Evolutionary conservation across 2,329 filamentous ascomycete genomes (phyloP), one percentile per base, ranked within the genome.

Genomic region (Fusarium incarnatum): DNA sequence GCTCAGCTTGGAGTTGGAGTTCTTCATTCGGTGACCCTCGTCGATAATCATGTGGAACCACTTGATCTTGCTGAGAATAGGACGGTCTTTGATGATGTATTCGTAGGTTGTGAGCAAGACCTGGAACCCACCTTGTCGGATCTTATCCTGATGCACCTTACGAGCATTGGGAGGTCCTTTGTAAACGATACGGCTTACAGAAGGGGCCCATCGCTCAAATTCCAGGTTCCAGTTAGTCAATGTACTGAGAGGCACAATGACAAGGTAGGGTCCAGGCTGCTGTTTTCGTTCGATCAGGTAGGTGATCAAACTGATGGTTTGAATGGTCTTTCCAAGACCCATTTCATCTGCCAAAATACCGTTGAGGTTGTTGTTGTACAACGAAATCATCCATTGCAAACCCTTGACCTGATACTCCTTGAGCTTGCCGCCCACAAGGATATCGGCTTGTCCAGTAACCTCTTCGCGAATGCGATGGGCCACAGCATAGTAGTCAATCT

Each of bases 21-120:
- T 99, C 88, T 99, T 99, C 96, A 99, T 99, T 79, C 96, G 94
- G 81, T 99, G 96, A 83, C 96, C 96, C 85, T 99, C 96, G 76
- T 99, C 96, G 72, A 99, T 96, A 75, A 99, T 98, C 96, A 99
- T 98, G 83, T 99, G 96, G 76, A 98, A 92, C 96, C 96, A 99
- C 83, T 98, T 98, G 83, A 99, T 95, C 86, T 98, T 98, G 85
- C 93, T 97, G 15, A 99, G 84, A 73, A 99, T 87, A 0, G 95
- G 95, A 37, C 96, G 90, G 77, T 99, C 96, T 83, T 98, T 99
- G 88, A 99, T 99, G 82, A 99, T 97, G 83, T 98, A 99, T 80
- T 99, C 96, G 83, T 99, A 99, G 0, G 96, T 99, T 3, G 96
- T 99, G 62, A 99, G 87, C 13, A 99, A 84, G 50, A 99, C 96